phyloP scores from a whole-genome alignment of 352 stramenopile genomes.

The Blastocystis sp. region DNA sequence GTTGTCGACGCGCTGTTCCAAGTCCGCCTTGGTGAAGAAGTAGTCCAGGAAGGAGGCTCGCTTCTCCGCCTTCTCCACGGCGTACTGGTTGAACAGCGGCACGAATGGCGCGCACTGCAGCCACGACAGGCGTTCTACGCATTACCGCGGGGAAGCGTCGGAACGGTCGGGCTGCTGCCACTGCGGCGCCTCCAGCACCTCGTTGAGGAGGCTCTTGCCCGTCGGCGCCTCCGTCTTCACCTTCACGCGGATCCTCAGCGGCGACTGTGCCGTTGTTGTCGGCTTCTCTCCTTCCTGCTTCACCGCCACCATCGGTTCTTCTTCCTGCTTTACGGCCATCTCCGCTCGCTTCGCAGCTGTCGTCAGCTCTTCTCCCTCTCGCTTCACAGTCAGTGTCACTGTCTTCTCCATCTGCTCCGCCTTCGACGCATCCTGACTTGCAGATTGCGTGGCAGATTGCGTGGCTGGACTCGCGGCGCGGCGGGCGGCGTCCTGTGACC shows the following conservation, averaged over 20 bases:
- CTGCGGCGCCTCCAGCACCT: not conserved
- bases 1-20: not conserved
- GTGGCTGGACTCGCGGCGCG: not conserved
- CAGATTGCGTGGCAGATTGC: not conserved
- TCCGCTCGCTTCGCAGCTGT: not conserved
- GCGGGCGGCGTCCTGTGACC: not conserved
- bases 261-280: not conserved
- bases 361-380: not conserved
- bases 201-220: not conserved
- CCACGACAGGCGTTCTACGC: conserved; percentile 16
- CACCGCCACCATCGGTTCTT: not conserved
- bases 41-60: not conserved
- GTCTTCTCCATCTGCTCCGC: no score
- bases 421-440: not conserved
- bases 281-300: not conserved
- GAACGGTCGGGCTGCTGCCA: not conserved
- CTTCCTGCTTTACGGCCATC: not conserved
- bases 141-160: not conserved
- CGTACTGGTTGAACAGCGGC: not conserved
- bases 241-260: not conserved
- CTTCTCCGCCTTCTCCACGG: not conserved
- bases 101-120: not conserved
- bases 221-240: not conserved
- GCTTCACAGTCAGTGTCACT: not conserved
- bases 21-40: conserved; percentile 15